Conservation (phyloP, 139 green algal species). For the Spirogloea muscicola region DNA sequence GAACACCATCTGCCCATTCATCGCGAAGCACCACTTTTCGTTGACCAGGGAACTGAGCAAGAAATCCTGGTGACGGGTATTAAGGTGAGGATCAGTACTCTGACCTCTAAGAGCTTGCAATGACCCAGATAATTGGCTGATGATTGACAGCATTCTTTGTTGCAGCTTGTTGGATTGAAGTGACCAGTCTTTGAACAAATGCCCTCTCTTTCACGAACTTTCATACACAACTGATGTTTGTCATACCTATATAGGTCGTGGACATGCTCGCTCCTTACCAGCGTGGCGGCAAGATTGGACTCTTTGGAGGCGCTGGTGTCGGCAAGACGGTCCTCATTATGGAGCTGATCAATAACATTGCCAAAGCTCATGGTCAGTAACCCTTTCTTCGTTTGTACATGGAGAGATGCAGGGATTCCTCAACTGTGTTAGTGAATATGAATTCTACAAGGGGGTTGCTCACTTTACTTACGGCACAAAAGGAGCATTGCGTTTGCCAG, state of each 20-base stretch:
- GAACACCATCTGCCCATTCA: constrained; percentile 87
- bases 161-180: background rate
- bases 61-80: constrained; percentile 98
- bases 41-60: constrained; percentile 93
- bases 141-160: background rate
- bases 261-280: constrained; percentile 98
- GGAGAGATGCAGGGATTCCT: no score
- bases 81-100: no score
- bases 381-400: no score
- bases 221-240: no score
- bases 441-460: no score
- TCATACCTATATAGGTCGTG: constrained; percentile 77
- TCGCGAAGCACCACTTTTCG: constrained; percentile 88
- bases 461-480: no score
- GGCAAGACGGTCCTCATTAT: constrained; percentile 99
- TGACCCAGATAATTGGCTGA: no score
- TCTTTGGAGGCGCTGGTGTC: constrained; percentile 97
- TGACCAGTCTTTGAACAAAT: no score
- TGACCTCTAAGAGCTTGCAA: no score
- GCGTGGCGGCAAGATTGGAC: constrained; percentile 97
- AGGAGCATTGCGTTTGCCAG: no score
- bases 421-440: no score
- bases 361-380: constrained; percentile 89
- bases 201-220: no score
- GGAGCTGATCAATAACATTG: constrained; percentile 99